A percentile compares a stretch with the other conserved stretches of the same genome.
Evolutionary conservation across 495 filamentous ascomycete genomes (phyloP).

Genomic region (Acidiella bohemica): DNA sequence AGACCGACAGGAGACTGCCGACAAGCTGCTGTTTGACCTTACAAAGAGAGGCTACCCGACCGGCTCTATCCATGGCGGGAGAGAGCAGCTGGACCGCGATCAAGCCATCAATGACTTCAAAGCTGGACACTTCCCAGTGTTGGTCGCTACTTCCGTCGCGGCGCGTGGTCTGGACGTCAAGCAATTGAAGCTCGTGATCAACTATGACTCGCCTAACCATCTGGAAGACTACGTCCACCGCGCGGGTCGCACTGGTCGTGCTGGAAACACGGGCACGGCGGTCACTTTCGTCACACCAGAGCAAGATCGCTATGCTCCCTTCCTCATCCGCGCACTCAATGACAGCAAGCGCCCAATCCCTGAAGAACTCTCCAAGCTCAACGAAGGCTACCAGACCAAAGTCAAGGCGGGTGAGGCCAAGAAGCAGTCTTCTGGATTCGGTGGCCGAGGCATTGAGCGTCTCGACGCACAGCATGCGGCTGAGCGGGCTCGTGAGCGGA

Average conservation of each 20-base stretch:
- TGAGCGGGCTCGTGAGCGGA: slow-evolving; percentile 68
- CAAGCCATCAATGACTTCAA: slow-evolving; percentile 95
- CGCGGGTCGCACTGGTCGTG: slow-evolving; percentile 84
- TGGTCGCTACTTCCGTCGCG: slow-evolving; percentile 92
- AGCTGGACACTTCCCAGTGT: slow-evolving; percentile 69
- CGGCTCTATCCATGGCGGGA: slow-evolving; percentile 92
- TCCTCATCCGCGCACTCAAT: slow-evolving; percentile 85
- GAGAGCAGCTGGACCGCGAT: slow-evolving; percentile 90
- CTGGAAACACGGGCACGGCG: slow-evolving; percentile 86
- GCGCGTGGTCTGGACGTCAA: slow-evolving; percentile 94
- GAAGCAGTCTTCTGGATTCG: slow-evolving; percentile 67
- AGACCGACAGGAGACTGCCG: slow-evolving; percentile 86
- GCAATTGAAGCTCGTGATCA: slow-evolving; percentile 89
- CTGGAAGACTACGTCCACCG: slow-evolving; percentile 97
- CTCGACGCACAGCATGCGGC: slow-evolving; percentile 84
- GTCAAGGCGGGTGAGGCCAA: slow-evolving; percentile 89
- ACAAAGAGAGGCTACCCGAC: slow-evolving; percentile 84
- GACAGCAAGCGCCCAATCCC: slow-evolving; percentile 78
- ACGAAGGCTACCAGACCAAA: slow-evolving; percentile 64
- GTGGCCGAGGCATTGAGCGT: slow-evolving; percentile 84
- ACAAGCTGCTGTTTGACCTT: slow-evolving; percentile 66
- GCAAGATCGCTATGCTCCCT: slow-evolving; percentile 77
- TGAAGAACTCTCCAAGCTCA: slow-evolving; percentile 50
- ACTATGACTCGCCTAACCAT: slow-evolving; percentile 94
- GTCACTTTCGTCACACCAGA: slow-evolving; percentile 88